Evolutionary conservation across 2,329 filamentous ascomycete genomes (phyloP).

Genomic region (Fusarium sp.): DNA sequence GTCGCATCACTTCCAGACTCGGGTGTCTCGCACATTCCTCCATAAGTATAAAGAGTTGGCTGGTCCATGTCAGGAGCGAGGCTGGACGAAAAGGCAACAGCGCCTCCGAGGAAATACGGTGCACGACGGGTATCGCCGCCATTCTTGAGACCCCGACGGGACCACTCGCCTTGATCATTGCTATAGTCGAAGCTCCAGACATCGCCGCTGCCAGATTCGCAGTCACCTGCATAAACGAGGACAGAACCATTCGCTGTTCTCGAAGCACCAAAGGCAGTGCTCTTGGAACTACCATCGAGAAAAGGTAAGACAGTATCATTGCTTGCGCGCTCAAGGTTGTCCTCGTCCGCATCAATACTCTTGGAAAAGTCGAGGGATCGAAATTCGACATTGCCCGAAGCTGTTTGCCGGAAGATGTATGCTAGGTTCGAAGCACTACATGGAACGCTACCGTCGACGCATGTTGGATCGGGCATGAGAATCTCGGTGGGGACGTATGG

Average conservation of each 20-base stretch:
- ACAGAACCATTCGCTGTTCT: conserved; percentile 74
- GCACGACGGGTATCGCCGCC: conserved; percentile 39
- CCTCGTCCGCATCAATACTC: conserved; percentile 56
- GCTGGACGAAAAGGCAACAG: conserved; percentile 73
- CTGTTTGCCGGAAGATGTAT: conserved; percentile 73
- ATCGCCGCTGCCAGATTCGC: conserved; percentile 61
- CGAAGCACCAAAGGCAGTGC: conserved; percentile 71
- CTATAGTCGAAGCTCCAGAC: conserved; percentile 71
- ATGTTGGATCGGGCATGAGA: conserved; percentile 59
- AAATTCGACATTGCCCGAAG: conserved; percentile 58
- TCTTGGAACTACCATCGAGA: conserved; percentile 54
- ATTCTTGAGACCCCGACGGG: conserved; percentile 34
- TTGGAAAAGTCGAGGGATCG: conserved; percentile 71
- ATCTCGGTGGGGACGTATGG: conserved; percentile 83
- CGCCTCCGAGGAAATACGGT: conserved; percentile 61
- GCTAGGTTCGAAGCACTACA: conserved; percentile 57
- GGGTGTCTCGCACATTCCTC: conserved; percentile 81
- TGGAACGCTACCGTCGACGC: conserved; percentile 51
- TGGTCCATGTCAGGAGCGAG: conserved; percentile 61
- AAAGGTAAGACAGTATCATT: conserved; percentile 67
- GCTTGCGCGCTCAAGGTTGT: conserved; percentile 59
- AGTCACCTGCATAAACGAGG: conserved; percentile 78
- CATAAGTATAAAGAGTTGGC: conserved; percentile 76
- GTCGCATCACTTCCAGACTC: conserved; percentile 46
- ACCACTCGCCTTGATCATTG: conserved; percentile 21